Base-by-base conservation (phyloP, 2,329 filamentous ascomycete species). In the Beauveria rudraprayagi region DNA sequence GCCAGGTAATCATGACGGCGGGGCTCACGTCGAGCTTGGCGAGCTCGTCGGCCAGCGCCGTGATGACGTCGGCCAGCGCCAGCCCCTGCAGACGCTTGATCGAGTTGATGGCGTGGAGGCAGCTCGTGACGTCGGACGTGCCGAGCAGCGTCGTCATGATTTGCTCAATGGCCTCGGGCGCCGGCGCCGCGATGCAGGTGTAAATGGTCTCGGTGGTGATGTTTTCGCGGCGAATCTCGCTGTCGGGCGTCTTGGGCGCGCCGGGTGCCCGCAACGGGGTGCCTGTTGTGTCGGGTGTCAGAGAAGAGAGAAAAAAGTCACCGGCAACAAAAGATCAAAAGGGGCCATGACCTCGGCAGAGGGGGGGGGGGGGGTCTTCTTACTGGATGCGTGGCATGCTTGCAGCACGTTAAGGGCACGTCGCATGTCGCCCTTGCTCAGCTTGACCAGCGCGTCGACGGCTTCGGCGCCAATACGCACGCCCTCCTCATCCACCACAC, bases 391-490 rank as follows among this genome's bases (percentile, higher is more conserved):
- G 72, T 97, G 91, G 67, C 94, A 99, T 9, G 94, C 94, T 76
- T 99, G 94, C 30, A 99, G 80, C 10, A 99, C 94, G 70, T 99
- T 99, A 66, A 99, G 75, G 0, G 94, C 92, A 65, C 94, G 81
- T 70, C 94, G 84, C 94, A 99, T 99, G 71, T 99, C 94, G 57
- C 94, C 94, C 73, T 93, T 95, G 73, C 91, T 95, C 62, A 99
- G 79, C 65, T 80, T 87, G 17, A 99, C 91, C 28, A 99, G 80
- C 57, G 91, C 89, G 66, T 94, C 89, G 2, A 88, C 85, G 0
- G 94, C 94, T 50, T 92, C 90, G 1, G 83, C 79, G 56, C 87
- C 85, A 67, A 99, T 96, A 67, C 89, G 88, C 64, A 99, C 88
- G 44, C 83, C 78, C 76, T 99, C 94, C 68, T 95, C 90, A 62